A percentile compares a stretch with the other conserved stretches of the same genome.
phyloP scores from a whole-genome alignment of 2,329 filamentous ascomycete species.

The Eutypa lata region DNA sequence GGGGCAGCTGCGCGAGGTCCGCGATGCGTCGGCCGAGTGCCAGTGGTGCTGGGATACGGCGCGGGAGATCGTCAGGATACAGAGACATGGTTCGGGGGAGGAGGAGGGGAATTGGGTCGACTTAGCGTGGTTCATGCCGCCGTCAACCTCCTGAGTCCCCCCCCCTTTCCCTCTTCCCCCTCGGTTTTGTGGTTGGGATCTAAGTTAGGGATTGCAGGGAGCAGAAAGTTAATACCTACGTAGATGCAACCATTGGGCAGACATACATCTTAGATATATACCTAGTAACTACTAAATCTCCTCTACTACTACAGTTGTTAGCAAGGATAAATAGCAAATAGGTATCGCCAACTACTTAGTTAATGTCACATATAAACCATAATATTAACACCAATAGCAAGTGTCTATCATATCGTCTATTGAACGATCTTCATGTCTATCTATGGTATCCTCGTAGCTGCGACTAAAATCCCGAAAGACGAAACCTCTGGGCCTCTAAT shows the following conservation, averaged over 20 bases:
- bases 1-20: neutral
- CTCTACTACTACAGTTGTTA: too few species aligned
- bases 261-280: too few species aligned
- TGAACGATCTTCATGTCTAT: constrained; percentile 19
- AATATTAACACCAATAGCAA: neutral
- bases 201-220: too few species aligned
- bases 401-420: constrained; percentile 18
- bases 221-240: too few species aligned
- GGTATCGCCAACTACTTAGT: too few species aligned
- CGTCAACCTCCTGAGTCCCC: too few species aligned
- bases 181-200: too few species aligned
- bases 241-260: too few species aligned
- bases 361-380: too few species aligned
- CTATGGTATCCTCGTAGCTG: constrained; percentile 22
- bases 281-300: too few species aligned
- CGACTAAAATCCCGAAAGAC: constrained; percentile 13
- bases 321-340: too few species aligned
- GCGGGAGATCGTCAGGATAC: neutral
- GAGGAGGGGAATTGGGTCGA: neutral
- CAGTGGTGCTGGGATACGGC: constrained; percentile 5
- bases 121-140: neutral
- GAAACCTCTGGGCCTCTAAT: constrained; percentile 21
- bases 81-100: neutral
- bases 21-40: constrained; percentile 1
- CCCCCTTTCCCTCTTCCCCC: too few species aligned